Conservation (phyloP, 2,329 filamentous ascomycete genomes). For the Cladosporium sp. region DNA sequence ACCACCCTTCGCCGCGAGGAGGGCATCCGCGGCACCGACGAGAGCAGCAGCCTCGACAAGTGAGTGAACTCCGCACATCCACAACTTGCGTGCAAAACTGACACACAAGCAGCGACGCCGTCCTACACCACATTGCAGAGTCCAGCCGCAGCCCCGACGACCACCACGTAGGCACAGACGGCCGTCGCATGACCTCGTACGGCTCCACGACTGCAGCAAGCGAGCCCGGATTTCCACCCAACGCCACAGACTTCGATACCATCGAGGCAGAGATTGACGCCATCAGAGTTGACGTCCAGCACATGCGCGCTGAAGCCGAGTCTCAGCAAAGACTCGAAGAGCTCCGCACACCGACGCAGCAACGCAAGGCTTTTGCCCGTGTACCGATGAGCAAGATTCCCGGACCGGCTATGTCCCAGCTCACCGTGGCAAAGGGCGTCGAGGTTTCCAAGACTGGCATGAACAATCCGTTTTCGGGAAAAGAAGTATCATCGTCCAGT, state of each 20-base stretch:
- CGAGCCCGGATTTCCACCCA: slow-evolving; percentile 11
- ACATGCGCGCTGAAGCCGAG: slow-evolving; percentile 11
- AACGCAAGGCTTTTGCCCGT: neutral
- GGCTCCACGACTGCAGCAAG: slow-evolving; percentile 12
- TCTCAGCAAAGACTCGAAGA: neutral
- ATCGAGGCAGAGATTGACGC: slow-evolving; percentile 30
- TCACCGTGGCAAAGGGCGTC: neutral
- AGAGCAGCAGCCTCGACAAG: slow-evolving; percentile 29
- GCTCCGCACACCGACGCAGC: neutral
- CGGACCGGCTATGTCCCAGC: neutral
- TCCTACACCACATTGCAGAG: slow-evolving; percentile 28
- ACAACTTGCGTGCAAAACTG: slow-evolving; percentile 2
- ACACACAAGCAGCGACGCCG: slow-evolving; percentile 25
- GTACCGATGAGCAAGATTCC: neutral
- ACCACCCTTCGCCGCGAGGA: slow-evolving; percentile 7
- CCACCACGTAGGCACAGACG: slow-evolving; percentile 24
- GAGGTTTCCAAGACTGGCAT: neutral
- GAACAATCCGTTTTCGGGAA: neutral
- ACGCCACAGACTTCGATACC: slow-evolving; percentile 25
- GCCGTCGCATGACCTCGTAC: slow-evolving; percentile 11
- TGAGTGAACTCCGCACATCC: slow-evolving; percentile 18
- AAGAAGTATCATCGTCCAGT: neutral
- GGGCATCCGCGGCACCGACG: slow-evolving; percentile 24
- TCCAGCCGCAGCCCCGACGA: slow-evolving; percentile 23
- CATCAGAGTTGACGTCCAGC: slow-evolving; percentile 27